These are phyloP conservation scores for Hymenoscyphus repandus DNA, from an alignment of 2,329 filamentous ascomycete genomes.

Conservation along the genomic window DNA sequence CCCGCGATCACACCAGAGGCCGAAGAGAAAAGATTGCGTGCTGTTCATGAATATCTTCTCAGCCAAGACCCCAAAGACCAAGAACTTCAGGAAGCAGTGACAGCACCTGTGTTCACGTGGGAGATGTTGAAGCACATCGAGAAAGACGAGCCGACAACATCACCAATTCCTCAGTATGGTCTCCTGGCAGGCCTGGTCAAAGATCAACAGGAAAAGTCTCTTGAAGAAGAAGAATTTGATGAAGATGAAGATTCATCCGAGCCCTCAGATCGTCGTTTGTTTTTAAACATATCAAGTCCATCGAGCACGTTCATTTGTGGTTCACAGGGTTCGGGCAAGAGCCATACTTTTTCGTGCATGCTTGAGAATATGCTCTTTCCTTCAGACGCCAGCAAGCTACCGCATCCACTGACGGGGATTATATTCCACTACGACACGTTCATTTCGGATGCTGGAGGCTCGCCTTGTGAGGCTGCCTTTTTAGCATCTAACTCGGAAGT, in stretches of 20 bases:
- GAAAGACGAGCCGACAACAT: neutral
- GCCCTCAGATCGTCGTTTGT: constrained; percentile 30
- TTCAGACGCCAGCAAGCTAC: constrained; percentile 37
- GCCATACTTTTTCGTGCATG: constrained; percentile 53
- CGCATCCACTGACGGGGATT: constrained; percentile 44
- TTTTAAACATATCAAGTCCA: constrained; percentile 49
- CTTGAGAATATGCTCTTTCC: constrained; percentile 42
- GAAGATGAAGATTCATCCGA: neutral
- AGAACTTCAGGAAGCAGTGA: constrained; percentile 2
- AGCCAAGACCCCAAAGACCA: too few species aligned
- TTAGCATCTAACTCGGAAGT: constrained; percentile 41
- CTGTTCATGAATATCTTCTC: too few species aligned
- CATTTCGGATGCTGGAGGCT: constrained; percentile 31
- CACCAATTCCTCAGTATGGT: constrained; percentile 23
- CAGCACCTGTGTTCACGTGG: constrained; percentile 20
- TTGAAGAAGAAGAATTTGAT: too few species aligned
- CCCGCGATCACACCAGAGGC: too few species aligned
- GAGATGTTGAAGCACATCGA: constrained; percentile 14
- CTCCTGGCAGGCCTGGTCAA: constrained; percentile 20
- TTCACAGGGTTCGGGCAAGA: constrained; percentile 57
- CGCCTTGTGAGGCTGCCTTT: constrained; percentile 49
- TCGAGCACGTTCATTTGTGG: constrained; percentile 59
- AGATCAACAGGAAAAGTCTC: neutral
- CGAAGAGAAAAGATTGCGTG: too few species aligned
- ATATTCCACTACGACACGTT: constrained; percentile 53